Percentiles rank a stretch among this genome's conserved stretches.
Conservation (phyloP, 345 rosid species). For the Lepidium didymum region DNA sequence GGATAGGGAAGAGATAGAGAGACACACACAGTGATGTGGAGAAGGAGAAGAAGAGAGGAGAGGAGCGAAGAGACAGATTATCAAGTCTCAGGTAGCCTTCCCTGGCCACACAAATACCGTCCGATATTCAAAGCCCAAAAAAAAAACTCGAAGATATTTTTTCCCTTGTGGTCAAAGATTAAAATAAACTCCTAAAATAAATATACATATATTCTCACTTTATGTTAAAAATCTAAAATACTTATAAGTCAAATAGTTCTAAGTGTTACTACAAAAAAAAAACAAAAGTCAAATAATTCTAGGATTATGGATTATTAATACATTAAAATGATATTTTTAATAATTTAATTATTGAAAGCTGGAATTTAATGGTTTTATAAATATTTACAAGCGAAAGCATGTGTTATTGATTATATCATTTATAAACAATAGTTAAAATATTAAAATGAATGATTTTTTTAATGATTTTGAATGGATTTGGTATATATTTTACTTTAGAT, state of each 20-base stretch:
- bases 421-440: no score
- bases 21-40: slow-evolving; percentile 14
- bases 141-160: background rate
- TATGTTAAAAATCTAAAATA: background rate
- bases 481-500: no score
- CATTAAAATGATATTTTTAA: background rate
- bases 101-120: slow-evolving; percentile 31
- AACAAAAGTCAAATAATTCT: background rate
- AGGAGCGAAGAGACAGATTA: slow-evolving; percentile 24
- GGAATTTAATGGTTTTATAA: no score
- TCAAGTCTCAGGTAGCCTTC: slow-evolving; percentile 19
- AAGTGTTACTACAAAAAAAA: no score
- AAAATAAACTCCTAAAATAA: background rate
- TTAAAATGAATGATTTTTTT: no score
- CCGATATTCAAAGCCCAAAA: background rate
- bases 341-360: no score
- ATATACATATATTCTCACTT: background rate
- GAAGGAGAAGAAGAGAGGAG: slow-evolving; percentile 18
- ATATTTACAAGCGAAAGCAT: no score
- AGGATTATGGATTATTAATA: background rate
- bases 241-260: background rate
- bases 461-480: no score
- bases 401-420: no score
- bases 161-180: background rate
- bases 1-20: slow-evolving; percentile 26